A percentile compares a stretch with the other conserved stretches of the same genome.
These are phyloP conservation scores for Mortierella polycephala DNA, from an alignment of 371 early-diverging fungal species.

Conservation along the genomic window DNA sequence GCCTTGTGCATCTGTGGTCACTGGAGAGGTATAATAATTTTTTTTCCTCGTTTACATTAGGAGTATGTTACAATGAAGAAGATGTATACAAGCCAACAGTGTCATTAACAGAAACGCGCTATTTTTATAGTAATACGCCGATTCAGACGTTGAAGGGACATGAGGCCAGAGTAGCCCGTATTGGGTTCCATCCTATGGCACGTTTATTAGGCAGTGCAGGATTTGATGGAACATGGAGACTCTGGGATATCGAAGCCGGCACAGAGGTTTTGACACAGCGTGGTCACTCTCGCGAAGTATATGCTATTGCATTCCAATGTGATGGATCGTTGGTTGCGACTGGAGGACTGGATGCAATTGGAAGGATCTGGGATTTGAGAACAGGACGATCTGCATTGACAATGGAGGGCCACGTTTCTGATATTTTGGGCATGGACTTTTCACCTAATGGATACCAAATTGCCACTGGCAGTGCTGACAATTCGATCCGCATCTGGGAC, in stretches of 20 bases:
- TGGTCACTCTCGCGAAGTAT: slow-evolving; percentile 94
- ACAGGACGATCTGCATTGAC: slow-evolving; percentile 91
- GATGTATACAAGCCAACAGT: neutral
- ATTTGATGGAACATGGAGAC: slow-evolving; percentile 94
- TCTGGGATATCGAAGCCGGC: slow-evolving; percentile 89
- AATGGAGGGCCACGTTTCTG: slow-evolving; percentile 91
- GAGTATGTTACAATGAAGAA: neutral
- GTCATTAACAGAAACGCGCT: neutral
- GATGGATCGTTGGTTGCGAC: slow-evolving; percentile 94
- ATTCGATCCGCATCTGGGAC: slow-evolving; percentile 92
- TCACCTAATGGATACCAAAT: slow-evolving; percentile 87
- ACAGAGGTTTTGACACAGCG: slow-evolving; percentile 90
- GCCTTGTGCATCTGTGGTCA: slow-evolving; percentile 83
- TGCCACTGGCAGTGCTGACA: slow-evolving; percentile 85
- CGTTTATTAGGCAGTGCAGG: slow-evolving; percentile 88
- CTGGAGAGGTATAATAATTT: slow-evolving; percentile 65
- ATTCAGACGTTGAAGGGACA: slow-evolving; percentile 86
- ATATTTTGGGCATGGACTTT: slow-evolving; percentile 91
- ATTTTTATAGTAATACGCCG: slow-evolving; percentile 72
- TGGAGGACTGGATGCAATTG: slow-evolving; percentile 91
- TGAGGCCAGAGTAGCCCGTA: slow-evolving; percentile 82
- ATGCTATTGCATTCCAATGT: slow-evolving; percentile 87
- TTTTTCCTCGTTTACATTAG: slow-evolving; percentile 17
- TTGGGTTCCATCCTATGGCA: slow-evolving; percentile 93
- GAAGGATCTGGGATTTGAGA: slow-evolving; percentile 95